phyloP scores from a whole-genome alignment of 176 grass and related monocot species.

The Pharus latifolius region DNA sequence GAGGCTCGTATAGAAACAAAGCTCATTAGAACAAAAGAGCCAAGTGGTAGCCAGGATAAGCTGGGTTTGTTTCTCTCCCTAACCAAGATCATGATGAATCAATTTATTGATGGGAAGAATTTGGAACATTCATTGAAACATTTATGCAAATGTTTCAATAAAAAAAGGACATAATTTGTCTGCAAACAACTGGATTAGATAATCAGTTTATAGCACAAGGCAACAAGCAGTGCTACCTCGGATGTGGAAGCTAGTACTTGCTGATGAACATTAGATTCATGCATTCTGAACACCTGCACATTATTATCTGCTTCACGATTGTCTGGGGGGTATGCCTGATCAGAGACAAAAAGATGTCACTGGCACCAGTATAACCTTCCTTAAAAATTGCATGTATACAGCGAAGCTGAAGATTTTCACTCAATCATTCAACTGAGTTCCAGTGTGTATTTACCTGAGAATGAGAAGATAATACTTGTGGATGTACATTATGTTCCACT shows the following conservation, averaged over 20 bases:
- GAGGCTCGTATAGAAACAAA: not conserved
- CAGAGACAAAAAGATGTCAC: not conserved
- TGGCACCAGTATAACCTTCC: not conserved
- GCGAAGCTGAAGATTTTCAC: not conserved
- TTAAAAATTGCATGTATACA: not conserved
- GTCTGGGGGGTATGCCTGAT: conserved; percentile 30
- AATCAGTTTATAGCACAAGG: not conserved
- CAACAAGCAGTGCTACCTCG: conserved; percentile 31
- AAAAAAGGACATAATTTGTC: not conserved
- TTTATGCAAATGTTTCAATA: not conserved
- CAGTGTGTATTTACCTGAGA: conserved; percentile 32
- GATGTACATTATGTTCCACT: conserved; percentile 39
- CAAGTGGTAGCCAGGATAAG: not conserved
- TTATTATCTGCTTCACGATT: conserved; percentile 42
- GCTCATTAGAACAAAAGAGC: not conserved
- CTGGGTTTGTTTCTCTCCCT: not conserved
- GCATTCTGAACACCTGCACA: conserved; percentile 46
- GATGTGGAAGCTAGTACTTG: conserved; percentile 46
- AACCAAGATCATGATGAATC: not conserved
- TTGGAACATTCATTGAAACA: not conserved
- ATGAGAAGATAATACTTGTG: conserved; percentile 26
- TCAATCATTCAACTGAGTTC: not conserved
- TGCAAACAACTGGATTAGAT: not conserved
- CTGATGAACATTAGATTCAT: conserved; percentile 36
- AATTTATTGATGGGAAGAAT: not conserved